Evolutionary conservation across 352 stramenopile genomes (phyloP).

Genomic region (Phytophthora syringae): DNA sequence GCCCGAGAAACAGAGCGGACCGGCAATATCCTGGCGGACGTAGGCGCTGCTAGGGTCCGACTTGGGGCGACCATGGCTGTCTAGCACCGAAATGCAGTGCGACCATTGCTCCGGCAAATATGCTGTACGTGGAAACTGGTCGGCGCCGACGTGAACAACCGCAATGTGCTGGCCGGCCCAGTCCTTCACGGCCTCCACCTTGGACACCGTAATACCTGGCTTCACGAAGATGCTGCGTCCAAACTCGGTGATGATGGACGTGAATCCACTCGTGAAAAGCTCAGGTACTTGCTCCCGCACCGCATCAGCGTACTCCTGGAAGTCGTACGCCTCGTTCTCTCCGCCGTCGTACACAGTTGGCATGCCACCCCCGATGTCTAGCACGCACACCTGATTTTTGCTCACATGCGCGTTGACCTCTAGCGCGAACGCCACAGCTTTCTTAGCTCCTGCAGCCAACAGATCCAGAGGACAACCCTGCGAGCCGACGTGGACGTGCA

Average conservation of each 20-base stretch:
- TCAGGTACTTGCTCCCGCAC: constrained; percentile 76
- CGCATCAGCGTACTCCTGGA: constrained; percentile 77
- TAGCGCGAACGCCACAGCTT: constrained; percentile 75
- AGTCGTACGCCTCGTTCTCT: constrained; percentile 71
- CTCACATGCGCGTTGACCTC: constrained; percentile 75
- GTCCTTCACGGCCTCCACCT: constrained; percentile 91
- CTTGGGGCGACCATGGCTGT: constrained; percentile 56
- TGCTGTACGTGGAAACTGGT: constrained; percentile 90
- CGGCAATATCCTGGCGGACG: constrained; percentile 86
- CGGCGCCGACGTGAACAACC: constrained; percentile 89
- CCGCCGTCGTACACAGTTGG: constrained; percentile 88
- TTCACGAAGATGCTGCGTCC: constrained; percentile 90
- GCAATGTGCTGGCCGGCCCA: constrained; percentile 81
- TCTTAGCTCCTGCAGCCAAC: constrained; percentile 78
- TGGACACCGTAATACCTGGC: constrained; percentile 82
- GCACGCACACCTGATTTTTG: constrained; percentile 65
- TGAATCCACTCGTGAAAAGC: constrained; percentile 83
- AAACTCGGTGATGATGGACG: constrained; percentile 93
- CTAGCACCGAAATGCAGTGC: constrained; percentile 85
- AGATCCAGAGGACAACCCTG: constrained; percentile 88
- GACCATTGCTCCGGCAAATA: constrained; percentile 88
- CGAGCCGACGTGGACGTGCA: constrained; percentile 92
- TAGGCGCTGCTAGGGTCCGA: constrained; percentile 36
- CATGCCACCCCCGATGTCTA: constrained; percentile 94
- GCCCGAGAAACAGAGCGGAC: constrained; percentile 93